Evolutionary conservation across 2,329 filamentous ascomycete species (phyloP).

Genomic region (Monosporascus cannonballus): DNA sequence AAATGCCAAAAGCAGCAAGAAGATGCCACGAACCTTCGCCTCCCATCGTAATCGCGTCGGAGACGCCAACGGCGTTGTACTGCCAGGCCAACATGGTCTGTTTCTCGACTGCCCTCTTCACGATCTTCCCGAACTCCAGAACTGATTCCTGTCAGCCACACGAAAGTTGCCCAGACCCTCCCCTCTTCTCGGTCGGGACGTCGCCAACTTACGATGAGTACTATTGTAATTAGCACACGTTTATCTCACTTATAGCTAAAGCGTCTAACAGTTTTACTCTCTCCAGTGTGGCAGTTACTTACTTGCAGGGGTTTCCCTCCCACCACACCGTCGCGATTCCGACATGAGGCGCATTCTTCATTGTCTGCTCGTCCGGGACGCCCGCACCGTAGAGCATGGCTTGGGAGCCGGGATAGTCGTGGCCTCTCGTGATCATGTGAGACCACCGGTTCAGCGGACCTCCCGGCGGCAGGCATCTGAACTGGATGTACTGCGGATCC

Average conservation of each 20-base stretch:
- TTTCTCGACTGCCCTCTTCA: constrained; percentile 74
- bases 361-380: constrained; percentile 72
- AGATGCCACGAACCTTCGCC: constrained; percentile 59
- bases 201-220: constrained; percentile 22
- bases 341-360: constrained; percentile 88
- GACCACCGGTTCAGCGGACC: constrained; percentile 77
- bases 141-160: constrained; percentile 39
- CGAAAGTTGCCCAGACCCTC: background rate
- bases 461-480: constrained; percentile 44
- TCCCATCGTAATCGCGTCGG: constrained; percentile 93
- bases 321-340: constrained; percentile 93
- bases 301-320: constrained; percentile 97
- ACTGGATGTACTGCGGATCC: constrained; percentile 48
- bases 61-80: constrained; percentile 85
- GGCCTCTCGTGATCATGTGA: constrained; percentile 69
- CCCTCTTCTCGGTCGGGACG: background rate
- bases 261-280: background rate
- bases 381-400: constrained; percentile 95
- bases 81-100: constrained; percentile 91
- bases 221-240: constrained; percentile 10
- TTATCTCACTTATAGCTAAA: background rate
- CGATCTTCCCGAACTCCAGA: constrained; percentile 78
- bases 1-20: background rate
- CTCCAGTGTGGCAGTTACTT: constrained; percentile 28
- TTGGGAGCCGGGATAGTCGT: constrained; percentile 90